These are phyloP conservation scores for Fusarium torulosum DNA, from an alignment of 2,329 filamentous ascomycete genomes.

Conservation along the genomic window DNA sequence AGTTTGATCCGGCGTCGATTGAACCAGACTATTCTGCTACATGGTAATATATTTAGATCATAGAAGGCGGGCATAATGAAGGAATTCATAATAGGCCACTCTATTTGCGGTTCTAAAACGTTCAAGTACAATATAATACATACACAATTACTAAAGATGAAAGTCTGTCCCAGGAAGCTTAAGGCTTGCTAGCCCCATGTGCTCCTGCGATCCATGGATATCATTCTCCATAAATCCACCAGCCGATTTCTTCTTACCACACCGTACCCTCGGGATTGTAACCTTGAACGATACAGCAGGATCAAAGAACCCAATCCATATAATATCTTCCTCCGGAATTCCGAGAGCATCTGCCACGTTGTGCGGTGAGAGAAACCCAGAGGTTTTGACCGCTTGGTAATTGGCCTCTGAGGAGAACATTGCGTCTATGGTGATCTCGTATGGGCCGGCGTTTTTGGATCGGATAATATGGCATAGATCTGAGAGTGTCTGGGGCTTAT, in stretches of 20 bases:
- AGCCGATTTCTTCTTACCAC: conserved; percentile 28
- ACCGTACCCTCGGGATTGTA: conserved; percentile 25
- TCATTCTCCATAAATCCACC: conserved; percentile 44
- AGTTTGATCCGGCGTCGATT: conserved; percentile 14
- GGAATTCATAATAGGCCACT: too few species aligned
- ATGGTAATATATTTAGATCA: not conserved
- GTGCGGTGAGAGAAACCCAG: conserved; percentile 13
- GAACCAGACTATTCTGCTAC: not conserved
- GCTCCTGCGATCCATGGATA: conserved; percentile 43
- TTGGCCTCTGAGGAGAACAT: conserved; percentile 57
- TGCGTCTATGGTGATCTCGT: conserved; percentile 65
- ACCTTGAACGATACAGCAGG: conserved; percentile 62
- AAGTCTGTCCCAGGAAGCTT: not conserved
- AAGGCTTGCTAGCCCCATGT: conserved; percentile 33
- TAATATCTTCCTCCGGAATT: conserved; percentile 46
- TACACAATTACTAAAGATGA: not conserved
- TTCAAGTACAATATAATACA: too few species aligned
- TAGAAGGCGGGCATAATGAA: too few species aligned
- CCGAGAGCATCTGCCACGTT: conserved; percentile 44
- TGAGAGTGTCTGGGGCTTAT: conserved; percentile 26
- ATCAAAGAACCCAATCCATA: conserved; percentile 59
- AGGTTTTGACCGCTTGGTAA: conserved; percentile 47
- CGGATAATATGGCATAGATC: conserved; percentile 59
- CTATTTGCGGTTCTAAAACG: too few species aligned
- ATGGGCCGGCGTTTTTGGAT: conserved; percentile 61